Evolutionary conservation across 2,329 filamentous ascomycete genomes (phyloP).

Genomic region (Hansfordia pulvinata): DNA sequence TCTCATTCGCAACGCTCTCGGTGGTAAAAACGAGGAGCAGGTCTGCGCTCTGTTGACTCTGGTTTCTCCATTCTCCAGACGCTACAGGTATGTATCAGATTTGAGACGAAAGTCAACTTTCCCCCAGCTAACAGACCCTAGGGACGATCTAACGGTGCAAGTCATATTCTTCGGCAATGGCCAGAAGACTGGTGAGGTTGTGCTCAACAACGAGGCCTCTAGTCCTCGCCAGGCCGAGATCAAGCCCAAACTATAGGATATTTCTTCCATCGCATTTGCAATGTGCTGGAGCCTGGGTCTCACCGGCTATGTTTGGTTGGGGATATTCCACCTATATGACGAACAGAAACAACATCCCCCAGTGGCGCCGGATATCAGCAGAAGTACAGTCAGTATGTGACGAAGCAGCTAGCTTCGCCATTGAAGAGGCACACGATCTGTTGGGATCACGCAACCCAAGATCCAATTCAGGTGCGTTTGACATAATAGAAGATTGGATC

Average conservation of each 20-base stretch:
- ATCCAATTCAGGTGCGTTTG: too few species aligned
- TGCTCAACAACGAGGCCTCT: constrained; percentile 77
- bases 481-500: too few species aligned
- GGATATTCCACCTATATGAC: too few species aligned
- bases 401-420: too few species aligned
- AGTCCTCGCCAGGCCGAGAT: constrained; percentile 29
- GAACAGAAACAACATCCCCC: too few species aligned
- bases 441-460: too few species aligned
- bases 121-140: constrained; percentile 27
- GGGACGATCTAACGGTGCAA: constrained; percentile 91
- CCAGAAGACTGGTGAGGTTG: constrained; percentile 61
- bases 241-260: constrained; percentile 18
- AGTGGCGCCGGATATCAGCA: too few species aligned
- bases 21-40: constrained; percentile 87
- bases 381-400: too few species aligned
- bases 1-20: constrained; percentile 85
- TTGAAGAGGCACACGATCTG: too few species aligned
- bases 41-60: constrained; percentile 84
- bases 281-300: too few species aligned
- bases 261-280: too few species aligned
- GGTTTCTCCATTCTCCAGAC: constrained; percentile 77
- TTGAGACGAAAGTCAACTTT: not conserved
- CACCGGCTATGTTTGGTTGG: too few species aligned
- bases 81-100: constrained; percentile 60
- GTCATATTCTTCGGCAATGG: constrained; percentile 96